Conservation (phyloP, 306 rosid genomes). For the Crotalaria pallida region DNA sequence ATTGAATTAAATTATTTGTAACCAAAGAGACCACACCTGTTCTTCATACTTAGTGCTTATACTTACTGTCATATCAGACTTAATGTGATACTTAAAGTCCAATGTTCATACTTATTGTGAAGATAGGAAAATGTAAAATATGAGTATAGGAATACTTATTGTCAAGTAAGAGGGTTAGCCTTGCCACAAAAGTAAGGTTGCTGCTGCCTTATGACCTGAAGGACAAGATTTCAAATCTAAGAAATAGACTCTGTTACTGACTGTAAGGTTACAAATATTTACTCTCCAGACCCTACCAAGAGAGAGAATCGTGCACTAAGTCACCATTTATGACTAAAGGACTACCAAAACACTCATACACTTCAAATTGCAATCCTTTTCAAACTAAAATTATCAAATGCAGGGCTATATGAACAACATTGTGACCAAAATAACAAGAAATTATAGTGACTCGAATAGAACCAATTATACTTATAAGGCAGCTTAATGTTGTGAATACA, state of each 20-base stretch:
- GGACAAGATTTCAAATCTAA: too few species aligned
- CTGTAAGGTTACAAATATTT: too few species aligned
- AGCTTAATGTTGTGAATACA: not conserved
- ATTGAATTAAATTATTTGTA: constrained; percentile 13
- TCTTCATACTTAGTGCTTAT: not conserved
- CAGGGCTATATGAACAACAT: not conserved
- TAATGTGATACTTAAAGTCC: constrained; percentile 19
- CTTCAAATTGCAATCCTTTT: not conserved
- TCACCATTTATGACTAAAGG: not conserved
- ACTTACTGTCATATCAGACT: too few species aligned
- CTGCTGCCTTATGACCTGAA: too few species aligned
- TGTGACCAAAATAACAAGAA: not conserved
- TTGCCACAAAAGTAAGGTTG: too few species aligned
- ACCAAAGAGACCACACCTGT: not conserved
- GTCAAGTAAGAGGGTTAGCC: too few species aligned
- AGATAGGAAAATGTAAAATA: not conserved
- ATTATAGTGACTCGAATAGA: not conserved
- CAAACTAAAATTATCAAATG: not conserved
- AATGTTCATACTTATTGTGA: not conserved
- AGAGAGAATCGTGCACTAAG: too few species aligned
- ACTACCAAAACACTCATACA: not conserved
- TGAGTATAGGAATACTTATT: not conserved
- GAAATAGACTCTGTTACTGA: too few species aligned
- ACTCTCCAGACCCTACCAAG: too few species aligned
- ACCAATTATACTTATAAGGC: not conserved